Evolutionary conservation across 1,284 basidiomycete species (phyloP).

Genomic region (Sphaerobolus stellatus): DNA sequence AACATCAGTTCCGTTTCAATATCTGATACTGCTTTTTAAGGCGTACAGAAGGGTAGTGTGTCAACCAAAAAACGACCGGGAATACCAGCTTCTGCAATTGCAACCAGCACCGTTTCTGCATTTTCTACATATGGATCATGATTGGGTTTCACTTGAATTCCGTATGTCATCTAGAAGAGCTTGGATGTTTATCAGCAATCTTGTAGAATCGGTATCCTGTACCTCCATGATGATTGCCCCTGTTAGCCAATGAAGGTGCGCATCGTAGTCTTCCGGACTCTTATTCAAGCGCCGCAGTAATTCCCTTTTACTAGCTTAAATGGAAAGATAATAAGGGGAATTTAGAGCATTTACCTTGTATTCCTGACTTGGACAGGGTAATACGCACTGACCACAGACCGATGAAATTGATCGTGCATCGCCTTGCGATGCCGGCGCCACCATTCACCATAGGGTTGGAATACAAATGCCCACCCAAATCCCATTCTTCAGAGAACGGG

Average conservation of each 20-base stretch:
- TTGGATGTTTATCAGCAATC: too few relatives aligned
- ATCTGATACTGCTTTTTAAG: too few relatives aligned
- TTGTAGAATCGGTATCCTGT: too few relatives aligned
- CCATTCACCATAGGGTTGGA: constrained; percentile 21
- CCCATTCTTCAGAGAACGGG: constrained; percentile 15
- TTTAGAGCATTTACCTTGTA: not conserved
- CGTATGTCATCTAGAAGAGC: not conserved
- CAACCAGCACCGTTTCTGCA: not conserved
- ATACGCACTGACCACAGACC: not conserved
- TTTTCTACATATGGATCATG: not conserved
- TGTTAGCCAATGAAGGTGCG: too few relatives aligned
- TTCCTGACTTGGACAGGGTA: constrained; percentile 13
- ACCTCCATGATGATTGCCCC: not conserved
- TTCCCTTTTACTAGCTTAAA: not conserved
- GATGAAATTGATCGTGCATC: constrained; percentile 2
- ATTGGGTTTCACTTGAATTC: not conserved
- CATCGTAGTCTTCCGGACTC: not conserved
- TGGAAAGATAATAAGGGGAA: not conserved
- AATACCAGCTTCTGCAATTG: not conserved
- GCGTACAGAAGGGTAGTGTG: not conserved
- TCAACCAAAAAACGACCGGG: not conserved
- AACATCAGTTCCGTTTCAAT: too few relatives aligned
- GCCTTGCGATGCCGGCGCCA: constrained; percentile 18
- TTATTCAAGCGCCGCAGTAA: not conserved
- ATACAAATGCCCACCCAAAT: constrained; percentile 19